Evolutionary conservation across 1,284 basidiomycete genomes (phyloP), one percentile per base, ranked within the genome.

Genomic region (Ceratobasidium sp.): DNA sequence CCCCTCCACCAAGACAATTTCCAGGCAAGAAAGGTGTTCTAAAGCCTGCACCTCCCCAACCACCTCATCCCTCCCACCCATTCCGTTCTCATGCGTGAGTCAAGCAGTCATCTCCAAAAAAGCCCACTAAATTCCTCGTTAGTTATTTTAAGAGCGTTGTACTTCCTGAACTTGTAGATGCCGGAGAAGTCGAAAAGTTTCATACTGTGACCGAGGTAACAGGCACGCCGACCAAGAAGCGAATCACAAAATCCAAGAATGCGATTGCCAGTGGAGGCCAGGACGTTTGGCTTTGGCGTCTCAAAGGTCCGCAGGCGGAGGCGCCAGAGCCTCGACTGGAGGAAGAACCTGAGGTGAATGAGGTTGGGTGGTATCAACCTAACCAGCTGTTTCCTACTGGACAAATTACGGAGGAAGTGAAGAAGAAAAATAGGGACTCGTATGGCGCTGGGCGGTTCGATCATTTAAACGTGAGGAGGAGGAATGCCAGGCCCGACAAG

Each of bases 131-230:
- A 11, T 38, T 11, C 11, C 35, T n/a, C 14, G 28, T 8, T 57
- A 69, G 64, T 11, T 69, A 57, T 14, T 41, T 69, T 13, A 69
- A 69, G 50, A 38, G 44, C 5, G 44, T 18, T 16, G 52, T 69
- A 9, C 64, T 69, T 14, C n/a, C 52, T 5, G 64, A 57, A 9
- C 64, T 69, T 14, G 38, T 46, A 4, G 13, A 18, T 0, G 23
- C 64, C 23, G n/a, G 52, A 35, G 64, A 69, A 38, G n/a, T 69
- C 50, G 52, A 69, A 35, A 69, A 57, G 21, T 55, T 69, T 23
- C 64, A 69, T 41, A 44, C 21, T 2, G 23, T 44, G n/a, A 35
- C 55, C 11, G 38, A 69, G 23, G 23, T 16, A 13, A 18, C 21
- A 44, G 52, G 32, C 1, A 8, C 14, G 18, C 41, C 13, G 41